These are phyloP conservation scores for Alternaria ventricosa DNA, from an alignment of 2,329 filamentous ascomycete species.

Conservation along the genomic window DNA sequence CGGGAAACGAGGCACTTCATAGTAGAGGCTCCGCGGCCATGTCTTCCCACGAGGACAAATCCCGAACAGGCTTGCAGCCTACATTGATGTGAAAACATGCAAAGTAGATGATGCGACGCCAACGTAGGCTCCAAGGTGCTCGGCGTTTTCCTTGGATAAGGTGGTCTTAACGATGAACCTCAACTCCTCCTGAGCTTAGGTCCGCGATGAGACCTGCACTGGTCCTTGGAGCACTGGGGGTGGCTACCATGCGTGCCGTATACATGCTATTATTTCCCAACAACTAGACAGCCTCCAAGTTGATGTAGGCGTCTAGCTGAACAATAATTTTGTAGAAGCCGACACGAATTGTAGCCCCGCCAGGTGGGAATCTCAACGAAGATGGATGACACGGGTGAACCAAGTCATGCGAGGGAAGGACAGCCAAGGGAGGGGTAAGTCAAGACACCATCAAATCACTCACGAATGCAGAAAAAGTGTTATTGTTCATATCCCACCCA, in stretches of 20 bases:
- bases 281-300: background rate
- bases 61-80: background rate
- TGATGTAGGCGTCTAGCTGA: background rate
- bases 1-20: too few relatives aligned
- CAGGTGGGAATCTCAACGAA: background rate
- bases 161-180: too few relatives aligned
- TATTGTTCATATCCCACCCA: slow-evolving; percentile 37
- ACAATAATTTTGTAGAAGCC: background rate
- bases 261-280: background rate
- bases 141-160: too few relatives aligned
- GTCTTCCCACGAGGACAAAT: background rate
- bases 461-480: background rate
- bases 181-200: too few relatives aligned
- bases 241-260: background rate
- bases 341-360: background rate
- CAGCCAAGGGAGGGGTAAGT: background rate
- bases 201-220: background rate
- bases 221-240: background rate
- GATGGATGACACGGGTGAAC: too few relatives aligned
- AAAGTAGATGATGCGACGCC: background rate
- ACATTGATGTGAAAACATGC: background rate
- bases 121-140: background rate
- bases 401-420: background rate
- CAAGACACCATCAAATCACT: background rate
- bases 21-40: too few relatives aligned